Evolutionary conservation across 371 early-diverging fungal species (phyloP).

Genomic region (Mortierella sp.): DNA sequence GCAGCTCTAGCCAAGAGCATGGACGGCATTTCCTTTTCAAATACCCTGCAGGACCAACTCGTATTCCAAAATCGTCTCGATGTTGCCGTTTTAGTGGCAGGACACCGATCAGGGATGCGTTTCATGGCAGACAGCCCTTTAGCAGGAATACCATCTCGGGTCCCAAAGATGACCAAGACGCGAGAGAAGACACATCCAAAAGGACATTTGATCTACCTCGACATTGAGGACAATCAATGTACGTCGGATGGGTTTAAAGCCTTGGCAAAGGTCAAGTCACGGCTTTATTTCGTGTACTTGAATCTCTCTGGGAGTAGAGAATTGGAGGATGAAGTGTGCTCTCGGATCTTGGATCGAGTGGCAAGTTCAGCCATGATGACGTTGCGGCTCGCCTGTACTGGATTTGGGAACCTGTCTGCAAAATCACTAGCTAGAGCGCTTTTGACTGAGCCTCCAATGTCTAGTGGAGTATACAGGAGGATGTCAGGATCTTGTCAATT

Average conservation of each 20-base stretch:
- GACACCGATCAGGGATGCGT: slow-evolving; percentile 39
- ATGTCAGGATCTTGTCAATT: slow-evolving; percentile 21
- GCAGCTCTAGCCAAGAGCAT: slow-evolving; percentile 44
- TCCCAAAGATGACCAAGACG: background rate
- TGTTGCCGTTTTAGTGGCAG: slow-evolving; percentile 35
- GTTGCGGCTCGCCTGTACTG: slow-evolving; percentile 35
- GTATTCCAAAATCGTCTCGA: slow-evolving; percentile 44
- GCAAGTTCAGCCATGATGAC: slow-evolving; percentile 32
- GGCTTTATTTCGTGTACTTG: slow-evolving; percentile 31
- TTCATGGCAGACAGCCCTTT: slow-evolving; percentile 8
- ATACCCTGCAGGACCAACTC: slow-evolving; percentile 31
- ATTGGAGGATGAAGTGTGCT: slow-evolving; percentile 35
- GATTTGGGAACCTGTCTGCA: slow-evolving; percentile 40
- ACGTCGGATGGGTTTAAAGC: slow-evolving; percentile 34
- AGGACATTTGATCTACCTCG: slow-evolving; percentile 42
- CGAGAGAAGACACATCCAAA: slow-evolving; percentile 27
- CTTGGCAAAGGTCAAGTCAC: slow-evolving; percentile 32
- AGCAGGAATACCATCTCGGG: background rate
- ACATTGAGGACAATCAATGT: slow-evolving; percentile 49
- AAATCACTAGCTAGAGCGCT: slow-evolving; percentile 18
- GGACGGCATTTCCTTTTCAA: slow-evolving; percentile 44
- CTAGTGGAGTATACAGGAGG: background rate
- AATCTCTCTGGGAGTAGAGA: slow-evolving; percentile 38
- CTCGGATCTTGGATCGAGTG: slow-evolving; percentile 28
- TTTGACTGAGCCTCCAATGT: background rate